Base-by-base conservation (phyloP, 371 early-diverging fungal species). In the Mucor racemosus region DNA sequence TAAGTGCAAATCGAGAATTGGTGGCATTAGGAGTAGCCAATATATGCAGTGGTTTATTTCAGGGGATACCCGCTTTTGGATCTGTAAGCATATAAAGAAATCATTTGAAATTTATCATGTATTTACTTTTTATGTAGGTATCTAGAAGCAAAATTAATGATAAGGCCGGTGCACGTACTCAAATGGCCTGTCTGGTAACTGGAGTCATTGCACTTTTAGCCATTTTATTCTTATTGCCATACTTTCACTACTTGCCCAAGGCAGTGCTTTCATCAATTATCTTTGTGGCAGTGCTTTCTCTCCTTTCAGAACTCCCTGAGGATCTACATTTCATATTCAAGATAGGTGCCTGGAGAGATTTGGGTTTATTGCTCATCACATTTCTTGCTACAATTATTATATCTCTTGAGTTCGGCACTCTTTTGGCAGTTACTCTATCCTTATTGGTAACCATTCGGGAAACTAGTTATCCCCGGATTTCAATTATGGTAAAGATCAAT, bases 1-100 rank as follows among this genome's bases (percentile, higher is more conserved):
- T 96, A 31, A 92, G 93, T 10, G 91, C 95, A 8, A 97, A 97
- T 76, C 92, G 97, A 35, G 98, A 98, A 79, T 84, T 97, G 58
- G 95, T 97, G 17, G 98, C 97, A 6, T 71, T 97, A 50, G 97
- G 97, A 21, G 77, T 89, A 8, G 86, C 93, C 58, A 98, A 96
- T 67, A 79, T 94, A 35, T 73, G 91, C 40, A 91, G 94, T 26
- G 89, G 92, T 7, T 76, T 92, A 4, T 95, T 96, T 70, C 91
- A 93, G 46, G 87, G 91, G 11, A 95, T 90, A 67, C 95, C 96
- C 0, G 94, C 94, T 10, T 97, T 93, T 83, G 97, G 96, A 9
- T 94, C 95, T 5, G 81, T 85, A 77, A 68, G 76, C 50, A 38
- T 11, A 38, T 26, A 26, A 26, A 26, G 3, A 26, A 26, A 26